A percentile compares a stretch with the other conserved stretches of the same genome.
These are phyloP conservation scores for Lactarius deliciosus DNA, from an alignment of 768 basidiomycete genomes.

Conservation along the genomic window DNA sequence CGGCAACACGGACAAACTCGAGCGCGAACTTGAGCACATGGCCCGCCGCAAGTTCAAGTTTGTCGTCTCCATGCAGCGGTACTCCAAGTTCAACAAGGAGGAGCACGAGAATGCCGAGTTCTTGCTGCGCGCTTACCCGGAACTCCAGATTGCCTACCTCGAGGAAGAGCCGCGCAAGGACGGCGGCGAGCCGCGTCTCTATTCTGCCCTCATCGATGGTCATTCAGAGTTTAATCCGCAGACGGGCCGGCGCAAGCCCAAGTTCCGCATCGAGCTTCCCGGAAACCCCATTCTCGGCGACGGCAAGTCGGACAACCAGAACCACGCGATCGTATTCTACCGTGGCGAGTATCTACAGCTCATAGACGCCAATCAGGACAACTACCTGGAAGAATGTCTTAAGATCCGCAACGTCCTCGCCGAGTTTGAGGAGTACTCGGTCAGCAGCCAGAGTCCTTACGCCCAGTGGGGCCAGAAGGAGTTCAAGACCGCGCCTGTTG, in stretches of 20 bases:
- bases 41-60: constrained; percentile 98
- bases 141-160: constrained; percentile 96
- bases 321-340: constrained; percentile 99
- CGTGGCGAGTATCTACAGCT: constrained; percentile 99
- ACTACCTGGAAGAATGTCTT: constrained; percentile 98
- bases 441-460: constrained; percentile 88
- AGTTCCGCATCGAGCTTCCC: constrained; percentile 97
- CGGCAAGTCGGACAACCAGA: constrained; percentile 99
- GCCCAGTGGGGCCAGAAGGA: constrained; percentile 87
- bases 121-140: constrained; percentile 94
- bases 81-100: constrained; percentile 99
- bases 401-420: constrained; percentile 98
- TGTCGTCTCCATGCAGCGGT: constrained; percentile 98
- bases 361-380: constrained; percentile 99
- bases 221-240: constrained; percentile 94
- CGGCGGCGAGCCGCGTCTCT: constrained; percentile 92
- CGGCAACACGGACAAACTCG: constrained; percentile 95
- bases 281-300: constrained; percentile 99
- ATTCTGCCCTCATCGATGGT: constrained; percentile 95
- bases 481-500: constrained; percentile 85
- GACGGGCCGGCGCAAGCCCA: constrained; percentile 85
- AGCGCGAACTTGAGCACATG: constrained; percentile 97
- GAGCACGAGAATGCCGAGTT: constrained; percentile 99
- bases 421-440: constrained; percentile 92
- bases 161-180: constrained; percentile 97